These are phyloP conservation scores for Stellera chamaejasme DNA, from an alignment of 345 rosid genomes.

Conservation along the genomic window DNA sequence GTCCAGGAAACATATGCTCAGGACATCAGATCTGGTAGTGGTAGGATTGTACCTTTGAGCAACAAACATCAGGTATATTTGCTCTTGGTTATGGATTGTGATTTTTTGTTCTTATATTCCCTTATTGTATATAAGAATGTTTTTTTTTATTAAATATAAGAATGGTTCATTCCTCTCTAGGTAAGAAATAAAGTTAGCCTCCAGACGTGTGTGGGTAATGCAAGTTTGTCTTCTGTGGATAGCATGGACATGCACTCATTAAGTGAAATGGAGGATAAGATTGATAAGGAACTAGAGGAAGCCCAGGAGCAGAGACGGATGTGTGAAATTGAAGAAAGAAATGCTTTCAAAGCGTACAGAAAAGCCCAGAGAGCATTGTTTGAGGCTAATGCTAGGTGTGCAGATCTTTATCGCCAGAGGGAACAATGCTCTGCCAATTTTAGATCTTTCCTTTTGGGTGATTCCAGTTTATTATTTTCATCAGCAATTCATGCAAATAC, in stretches of 20 bases:
- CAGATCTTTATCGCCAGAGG: conserved; percentile 64
- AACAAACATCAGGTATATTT: conserved; percentile 38
- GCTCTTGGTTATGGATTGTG: neutral
- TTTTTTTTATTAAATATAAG: no score
- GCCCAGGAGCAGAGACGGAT: conserved; percentile 60
- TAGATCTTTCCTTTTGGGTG: conserved; percentile 51
- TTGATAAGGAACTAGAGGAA: conserved; percentile 81
- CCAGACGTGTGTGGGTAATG: conserved; percentile 29
- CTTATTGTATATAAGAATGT: neutral
- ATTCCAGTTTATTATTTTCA: conserved; percentile 49
- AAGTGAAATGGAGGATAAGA: conserved; percentile 65
- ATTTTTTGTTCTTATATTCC: neutral
- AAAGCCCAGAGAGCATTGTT: conserved; percentile 82
- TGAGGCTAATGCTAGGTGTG: conserved; percentile 83
- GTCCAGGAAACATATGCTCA: conserved; percentile 14
- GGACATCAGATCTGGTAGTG: conserved; percentile 29
- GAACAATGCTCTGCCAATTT: conserved; percentile 61
- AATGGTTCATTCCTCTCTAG: conserved; percentile 11
- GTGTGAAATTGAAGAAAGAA: conserved; percentile 93
- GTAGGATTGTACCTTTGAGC: conserved; percentile 18
- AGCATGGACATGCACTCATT: conserved; percentile 38
- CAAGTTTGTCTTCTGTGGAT: conserved; percentile 28
- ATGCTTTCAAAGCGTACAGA: conserved; percentile 80
- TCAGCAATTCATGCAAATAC: conserved; percentile 31
- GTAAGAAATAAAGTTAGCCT: conserved; percentile 22